These are phyloP conservation scores for Tritrichomonas foetus DNA, from an alignment of 208 protist species.

Conservation along the genomic window DNA sequence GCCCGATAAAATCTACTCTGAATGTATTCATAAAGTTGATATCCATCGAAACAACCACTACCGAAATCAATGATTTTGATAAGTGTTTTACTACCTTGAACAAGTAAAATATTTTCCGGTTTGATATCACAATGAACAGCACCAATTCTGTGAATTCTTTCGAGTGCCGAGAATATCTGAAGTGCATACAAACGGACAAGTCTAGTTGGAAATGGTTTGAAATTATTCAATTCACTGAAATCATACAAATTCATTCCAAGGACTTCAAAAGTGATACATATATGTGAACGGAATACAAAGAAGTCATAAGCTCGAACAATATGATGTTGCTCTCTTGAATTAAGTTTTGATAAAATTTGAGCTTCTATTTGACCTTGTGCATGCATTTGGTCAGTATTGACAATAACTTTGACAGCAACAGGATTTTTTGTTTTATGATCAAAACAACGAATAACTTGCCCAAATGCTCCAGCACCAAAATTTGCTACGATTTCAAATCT, in stretches of 20 bases:
- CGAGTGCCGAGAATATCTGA: slow-evolving; percentile 50
- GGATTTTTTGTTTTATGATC: slow-evolving; percentile 68
- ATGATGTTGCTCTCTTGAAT: slow-evolving; percentile 34
- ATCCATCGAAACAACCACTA: slow-evolving; percentile 55
- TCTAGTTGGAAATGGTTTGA: slow-evolving; percentile 50
- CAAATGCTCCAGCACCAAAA: slow-evolving; percentile 76
- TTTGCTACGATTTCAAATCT: slow-evolving; percentile 70
- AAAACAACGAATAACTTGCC: slow-evolving; percentile 71
- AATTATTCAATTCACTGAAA: slow-evolving; percentile 46
- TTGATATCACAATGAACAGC: slow-evolving; percentile 60
- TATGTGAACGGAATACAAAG: slow-evolving; percentile 52
- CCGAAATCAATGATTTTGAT: slow-evolving; percentile 66
- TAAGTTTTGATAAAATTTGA: slow-evolving; percentile 46
- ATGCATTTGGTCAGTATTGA: slow-evolving; percentile 59
- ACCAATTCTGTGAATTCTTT: slow-evolving; percentile 29
- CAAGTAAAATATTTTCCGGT: slow-evolving; percentile 64
- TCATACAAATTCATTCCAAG: slow-evolving; percentile 56
- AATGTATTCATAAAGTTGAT: slow-evolving; percentile 81
- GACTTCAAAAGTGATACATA: slow-evolving; percentile 58
- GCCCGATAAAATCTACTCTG: slow-evolving; percentile 80
- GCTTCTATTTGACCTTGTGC: slow-evolving; percentile 49
- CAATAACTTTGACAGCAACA: slow-evolving; percentile 65
- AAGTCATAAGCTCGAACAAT: slow-evolving; percentile 49
- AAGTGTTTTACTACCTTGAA: neutral
- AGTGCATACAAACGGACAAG: slow-evolving; percentile 46